Evolutionary conservation across 1,139 yeast genomes (phyloP).

Genomic region (Geotrichum macrosporum): DNA sequence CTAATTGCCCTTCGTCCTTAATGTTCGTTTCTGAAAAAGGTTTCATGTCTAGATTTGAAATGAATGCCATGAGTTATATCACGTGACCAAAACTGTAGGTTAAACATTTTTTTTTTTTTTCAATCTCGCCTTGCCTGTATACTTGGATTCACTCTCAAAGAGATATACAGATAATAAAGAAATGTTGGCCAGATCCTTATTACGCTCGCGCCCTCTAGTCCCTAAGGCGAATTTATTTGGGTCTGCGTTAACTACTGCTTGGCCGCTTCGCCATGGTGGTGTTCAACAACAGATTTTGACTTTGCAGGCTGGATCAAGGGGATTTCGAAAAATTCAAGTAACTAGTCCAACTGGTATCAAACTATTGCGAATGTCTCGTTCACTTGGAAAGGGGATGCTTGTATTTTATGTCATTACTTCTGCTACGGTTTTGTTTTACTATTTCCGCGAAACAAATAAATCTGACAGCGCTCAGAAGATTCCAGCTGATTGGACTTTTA

Average conservation of each 20-base stretch:
- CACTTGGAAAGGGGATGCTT: slow-evolving; percentile 20
- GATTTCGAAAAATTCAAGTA: slow-evolving; percentile 18
- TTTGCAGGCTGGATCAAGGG: slow-evolving; percentile 2
- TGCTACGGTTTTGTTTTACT: slow-evolving; percentile 27
- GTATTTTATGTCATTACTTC: slow-evolving; percentile 29
- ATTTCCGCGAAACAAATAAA: slow-evolving; percentile 26
- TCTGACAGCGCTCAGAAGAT: slow-evolving; percentile 33
- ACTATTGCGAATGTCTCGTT: slow-evolving; percentile 21
- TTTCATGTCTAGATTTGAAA: no score
- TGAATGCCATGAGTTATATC: no score
- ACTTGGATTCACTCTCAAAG: no score
- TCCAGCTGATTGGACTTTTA: slow-evolving; percentile 35
- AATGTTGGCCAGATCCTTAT: no score
- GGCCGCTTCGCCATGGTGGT: not conserved
- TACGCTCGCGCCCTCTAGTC: no score
- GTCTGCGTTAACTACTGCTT: not conserved
- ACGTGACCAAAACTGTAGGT: no score
- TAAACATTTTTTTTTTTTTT: no score
- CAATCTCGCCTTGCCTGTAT: no score
- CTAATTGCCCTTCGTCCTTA: no score
- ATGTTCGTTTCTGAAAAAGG: no score
- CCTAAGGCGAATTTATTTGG: not conserved
- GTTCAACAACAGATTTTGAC: not conserved
- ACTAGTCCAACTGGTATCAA: slow-evolving; percentile 22
- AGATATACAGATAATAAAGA: no score